Evolutionary conservation across 202 grass and related monocot genomes (phyloP).

Genomic region (Cymbopogon flexuosus): DNA sequence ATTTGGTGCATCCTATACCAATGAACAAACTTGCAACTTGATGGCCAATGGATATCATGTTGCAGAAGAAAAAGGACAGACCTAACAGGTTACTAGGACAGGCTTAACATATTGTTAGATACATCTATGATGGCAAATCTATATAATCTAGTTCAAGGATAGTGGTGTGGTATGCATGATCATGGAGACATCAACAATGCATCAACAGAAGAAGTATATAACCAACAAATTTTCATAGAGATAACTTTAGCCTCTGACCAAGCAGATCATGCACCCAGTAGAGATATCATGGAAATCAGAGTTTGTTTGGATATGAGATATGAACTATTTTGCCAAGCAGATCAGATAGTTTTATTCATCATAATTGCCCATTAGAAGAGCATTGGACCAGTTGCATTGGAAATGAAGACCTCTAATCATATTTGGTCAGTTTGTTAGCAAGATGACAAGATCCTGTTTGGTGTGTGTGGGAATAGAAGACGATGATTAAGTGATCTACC

Average conservation of each 20-base stretch:
- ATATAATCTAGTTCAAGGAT: not conserved
- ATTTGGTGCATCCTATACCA: not conserved
- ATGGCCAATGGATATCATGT: not conserved
- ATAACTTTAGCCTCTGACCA: not conserved
- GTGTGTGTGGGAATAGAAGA: not conserved
- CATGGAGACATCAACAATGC: not conserved
- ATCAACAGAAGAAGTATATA: not conserved
- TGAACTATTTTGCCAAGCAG: not conserved
- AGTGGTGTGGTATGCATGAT: not conserved
- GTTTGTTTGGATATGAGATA: not conserved
- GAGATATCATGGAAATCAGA: not conserved
- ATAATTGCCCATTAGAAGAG: not conserved
- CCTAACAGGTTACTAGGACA: not conserved
- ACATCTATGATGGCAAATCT: not conserved
- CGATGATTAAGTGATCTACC: conserved; percentile 37
- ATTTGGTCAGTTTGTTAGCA: not conserved
- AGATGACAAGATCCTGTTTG: not conserved
- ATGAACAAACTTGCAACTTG: conserved; percentile 5
- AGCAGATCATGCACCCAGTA: not conserved
- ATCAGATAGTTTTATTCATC: not conserved
- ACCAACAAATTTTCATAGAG: not conserved
- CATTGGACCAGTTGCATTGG: not conserved
- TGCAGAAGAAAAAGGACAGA: conserved; percentile 1
- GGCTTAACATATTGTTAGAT: not conserved
- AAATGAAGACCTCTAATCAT: not conserved